Conservation (phyloP, 495 filamentous ascomycete genomes). For the Copromyces sp. region DNA sequence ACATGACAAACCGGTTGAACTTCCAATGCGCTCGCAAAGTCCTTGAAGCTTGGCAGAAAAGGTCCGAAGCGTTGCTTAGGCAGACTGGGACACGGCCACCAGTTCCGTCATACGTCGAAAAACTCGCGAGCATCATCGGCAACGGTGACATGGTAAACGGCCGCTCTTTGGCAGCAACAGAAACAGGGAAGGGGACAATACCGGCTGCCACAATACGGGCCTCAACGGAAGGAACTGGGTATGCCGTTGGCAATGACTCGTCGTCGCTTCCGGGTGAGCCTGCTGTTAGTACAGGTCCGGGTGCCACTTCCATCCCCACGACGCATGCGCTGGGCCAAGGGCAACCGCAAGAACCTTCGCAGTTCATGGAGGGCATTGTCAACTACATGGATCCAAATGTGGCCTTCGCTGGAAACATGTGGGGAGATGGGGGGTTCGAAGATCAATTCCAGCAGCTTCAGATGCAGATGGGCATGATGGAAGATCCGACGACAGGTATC, state of each 20-base stretch:
- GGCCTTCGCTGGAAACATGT: not conserved
- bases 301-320: not conserved
- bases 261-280: not conserved
- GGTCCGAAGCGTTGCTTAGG: conserved; percentile 24
- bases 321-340: not conserved
- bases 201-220: not conserved
- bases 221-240: not conserved
- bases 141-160: not conserved
- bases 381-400: not conserved
- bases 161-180: not conserved
- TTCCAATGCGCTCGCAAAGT: conserved; percentile 31
- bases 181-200: not conserved
- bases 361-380: not conserved
- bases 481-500: not conserved
- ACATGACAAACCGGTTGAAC: conserved; percentile 31
- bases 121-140: conserved; percentile 7
- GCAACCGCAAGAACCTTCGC: not conserved
- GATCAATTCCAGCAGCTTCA: conserved; percentile 1
- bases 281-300: not conserved
- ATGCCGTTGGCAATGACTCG: not conserved
- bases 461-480: not conserved
- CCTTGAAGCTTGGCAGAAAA: conserved; percentile 36
- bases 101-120: conserved; percentile 26
- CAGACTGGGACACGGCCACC: conserved; percentile 13
- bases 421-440: not conserved